Evolutionary conservation across 163 green algal genomes (phyloP).

Genomic region (Prototheca cutis): DNA sequence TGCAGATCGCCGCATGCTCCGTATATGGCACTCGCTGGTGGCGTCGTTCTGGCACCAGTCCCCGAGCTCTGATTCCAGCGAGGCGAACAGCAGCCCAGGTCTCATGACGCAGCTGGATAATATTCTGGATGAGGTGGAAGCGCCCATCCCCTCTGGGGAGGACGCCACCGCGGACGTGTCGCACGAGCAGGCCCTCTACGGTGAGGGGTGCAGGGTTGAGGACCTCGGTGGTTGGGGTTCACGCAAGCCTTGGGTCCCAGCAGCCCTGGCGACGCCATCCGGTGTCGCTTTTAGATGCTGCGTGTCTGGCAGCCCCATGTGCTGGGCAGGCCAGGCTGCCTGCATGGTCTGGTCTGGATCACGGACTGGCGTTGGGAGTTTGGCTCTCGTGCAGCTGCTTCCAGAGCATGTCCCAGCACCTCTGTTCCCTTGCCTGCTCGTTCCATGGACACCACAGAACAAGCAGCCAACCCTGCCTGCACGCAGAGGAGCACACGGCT

Average conservation of each 20-base stretch:
- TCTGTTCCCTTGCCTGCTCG: no score
- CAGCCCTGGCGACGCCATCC: no score
- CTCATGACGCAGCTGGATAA: slow-evolving; percentile 1
- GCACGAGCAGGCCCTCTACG: neutral
- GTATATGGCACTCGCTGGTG: neutral
- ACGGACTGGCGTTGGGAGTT: no score
- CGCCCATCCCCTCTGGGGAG: neutral
- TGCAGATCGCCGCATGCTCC: neutral
- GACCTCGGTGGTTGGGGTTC: neutral
- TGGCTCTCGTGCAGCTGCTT: no score
- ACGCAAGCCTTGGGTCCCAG: neutral
- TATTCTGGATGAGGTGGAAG: neutral
- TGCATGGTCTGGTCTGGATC: no score
- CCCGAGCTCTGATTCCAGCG: neutral
- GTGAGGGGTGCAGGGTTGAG: neutral
- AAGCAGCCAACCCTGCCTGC: no score
- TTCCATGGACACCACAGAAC: no score
- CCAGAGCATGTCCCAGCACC: no score
- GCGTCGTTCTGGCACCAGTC: neutral
- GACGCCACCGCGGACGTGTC: neutral
- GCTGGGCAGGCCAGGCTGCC: no score
- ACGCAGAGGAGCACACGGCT: slow-evolving; percentile 63
- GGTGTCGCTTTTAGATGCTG: neutral
- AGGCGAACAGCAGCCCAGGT: neutral
- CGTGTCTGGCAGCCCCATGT: no score